Evolutionary conservation across 768 basidiomycete genomes (phyloP).

Genomic region (Leccinum truebloodii): DNA sequence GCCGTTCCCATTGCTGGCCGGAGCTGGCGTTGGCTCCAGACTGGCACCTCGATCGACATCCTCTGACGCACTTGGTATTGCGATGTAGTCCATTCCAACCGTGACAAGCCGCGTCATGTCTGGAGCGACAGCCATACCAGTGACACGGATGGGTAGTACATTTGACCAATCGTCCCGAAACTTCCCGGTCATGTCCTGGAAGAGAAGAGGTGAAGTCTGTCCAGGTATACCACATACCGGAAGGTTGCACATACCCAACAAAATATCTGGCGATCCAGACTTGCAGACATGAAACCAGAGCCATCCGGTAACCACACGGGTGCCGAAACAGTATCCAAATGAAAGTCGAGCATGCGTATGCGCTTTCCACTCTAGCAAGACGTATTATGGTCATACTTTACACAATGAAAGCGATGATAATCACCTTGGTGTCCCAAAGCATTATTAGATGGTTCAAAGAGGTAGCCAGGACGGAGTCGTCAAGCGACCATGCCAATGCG

Average conservation of each 20-base stretch:
- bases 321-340: slow-evolving; percentile 82
- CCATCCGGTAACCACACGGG: slow-evolving; percentile 89
- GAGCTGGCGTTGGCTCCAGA: slow-evolving; percentile 38
- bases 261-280: slow-evolving; percentile 80
- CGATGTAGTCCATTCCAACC: slow-evolving; percentile 64
- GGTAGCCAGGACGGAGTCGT: slow-evolving; percentile 82
- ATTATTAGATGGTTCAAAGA: slow-evolving; percentile 80
- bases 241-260: slow-evolving; percentile 65
- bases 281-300: slow-evolving; percentile 86
- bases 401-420: slow-evolving; percentile 11
- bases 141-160: slow-evolving; percentile 74
- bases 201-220: slow-evolving; percentile 14
- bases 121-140: slow-evolving; percentile 84
- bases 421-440: slow-evolving; percentile 88
- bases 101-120: slow-evolving; percentile 82
- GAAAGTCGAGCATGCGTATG: slow-evolving; percentile 63
- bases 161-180: slow-evolving; percentile 67
- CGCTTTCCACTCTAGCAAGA: slow-evolving; percentile 68
- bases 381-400: slow-evolving; percentile 8
- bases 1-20: slow-evolving; percentile 35
- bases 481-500: slow-evolving; percentile 90
- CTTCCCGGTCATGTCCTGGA: slow-evolving; percentile 75
- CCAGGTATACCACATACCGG: neutral
- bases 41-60: slow-evolving; percentile 30
- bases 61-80: slow-evolving; percentile 20